Evolutionary conservation across 139 green algal species (phyloP), one percentile per base, ranked within the genome.

Genomic region (Micractinium conductrix): DNA sequence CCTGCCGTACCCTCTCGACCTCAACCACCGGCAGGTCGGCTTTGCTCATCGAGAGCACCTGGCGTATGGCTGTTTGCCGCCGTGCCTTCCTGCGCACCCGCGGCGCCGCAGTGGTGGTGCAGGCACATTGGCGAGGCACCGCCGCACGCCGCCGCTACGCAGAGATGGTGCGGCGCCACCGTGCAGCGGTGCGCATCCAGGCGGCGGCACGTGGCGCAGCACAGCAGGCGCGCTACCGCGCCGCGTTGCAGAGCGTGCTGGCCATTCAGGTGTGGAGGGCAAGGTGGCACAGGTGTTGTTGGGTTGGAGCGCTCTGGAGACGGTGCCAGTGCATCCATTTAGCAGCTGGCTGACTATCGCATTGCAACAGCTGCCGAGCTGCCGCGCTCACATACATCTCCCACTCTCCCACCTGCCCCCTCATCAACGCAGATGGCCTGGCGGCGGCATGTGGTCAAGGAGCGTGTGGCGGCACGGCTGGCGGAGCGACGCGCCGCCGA

Each of bases 21-120:
- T n/a, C n/a, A n/a, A n/a, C n/a, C n/a, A n/a, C 26, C 78, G 93
- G 80, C 91, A 96, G 92, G 90, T 92, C 88, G 80, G 83, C 81
- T 42, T 81, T 92, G 69, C 73, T 42, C 48, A 50, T 93, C 33
- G 89, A 93, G 83, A 84, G 78, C 85, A 85, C 67, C 17, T 91
- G 76, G 76, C 90, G 89, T 80, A 92, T 93, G 89, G 80, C 74
- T 4, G 48, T 38, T 22, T 28, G 72, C 30, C 87, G 89, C 37
- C 78, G 85, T 2, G 48, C 44, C 38, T 93, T 92, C 62, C 44
- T 89, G 53, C 37, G 33, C 12, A 28, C 73, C 38, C 88, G 83
- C 16, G 14, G 42, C 0, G 81, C 89, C 5, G 81, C 88, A 7
- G 71, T 88, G 7, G 30, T n/a, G 33, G 74, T 92, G 22, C 92